Evolutionary conservation across 768 basidiomycete genomes (phyloP).

Genomic region (Agrocybe praecox): DNA sequence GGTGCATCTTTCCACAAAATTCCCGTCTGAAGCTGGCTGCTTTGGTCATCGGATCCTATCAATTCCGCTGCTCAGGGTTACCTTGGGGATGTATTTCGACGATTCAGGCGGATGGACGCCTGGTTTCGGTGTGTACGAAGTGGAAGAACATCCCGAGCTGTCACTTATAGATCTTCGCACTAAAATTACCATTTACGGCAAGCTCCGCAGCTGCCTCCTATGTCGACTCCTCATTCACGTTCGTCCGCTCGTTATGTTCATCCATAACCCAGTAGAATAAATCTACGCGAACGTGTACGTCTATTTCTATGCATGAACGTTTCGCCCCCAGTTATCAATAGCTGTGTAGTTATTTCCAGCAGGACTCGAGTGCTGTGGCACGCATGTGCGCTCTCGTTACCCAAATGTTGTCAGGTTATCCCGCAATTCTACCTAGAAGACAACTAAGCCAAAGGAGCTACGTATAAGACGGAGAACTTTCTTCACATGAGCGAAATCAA

Average conservation of each 20-base stretch:
- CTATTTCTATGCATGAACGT: background rate
- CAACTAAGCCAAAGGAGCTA: background rate
- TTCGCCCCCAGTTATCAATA: background rate
- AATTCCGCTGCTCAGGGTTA: background rate
- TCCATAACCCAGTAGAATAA: background rate
- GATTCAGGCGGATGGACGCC: background rate
- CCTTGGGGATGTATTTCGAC: background rate
- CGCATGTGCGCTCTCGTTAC: background rate
- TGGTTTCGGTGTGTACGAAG: background rate
- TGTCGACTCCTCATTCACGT: background rate
- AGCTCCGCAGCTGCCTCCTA: background rate
- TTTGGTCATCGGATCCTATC: background rate
- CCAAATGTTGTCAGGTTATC: background rate
- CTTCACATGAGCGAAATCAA: background rate
- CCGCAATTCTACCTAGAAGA: background rate
- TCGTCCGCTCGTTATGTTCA: background rate
- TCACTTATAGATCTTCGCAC: background rate
- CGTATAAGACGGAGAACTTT: background rate
- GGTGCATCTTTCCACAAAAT: background rate
- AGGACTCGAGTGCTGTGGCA: background rate
- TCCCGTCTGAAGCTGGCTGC: background rate
- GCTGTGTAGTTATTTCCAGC: background rate
- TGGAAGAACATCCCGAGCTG: background rate
- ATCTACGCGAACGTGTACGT: background rate
- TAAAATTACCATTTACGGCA: background rate